Evolutionary conservation across 108 stramenopile genomes (phyloP).

Genomic region (Fragilaria radians): DNA sequence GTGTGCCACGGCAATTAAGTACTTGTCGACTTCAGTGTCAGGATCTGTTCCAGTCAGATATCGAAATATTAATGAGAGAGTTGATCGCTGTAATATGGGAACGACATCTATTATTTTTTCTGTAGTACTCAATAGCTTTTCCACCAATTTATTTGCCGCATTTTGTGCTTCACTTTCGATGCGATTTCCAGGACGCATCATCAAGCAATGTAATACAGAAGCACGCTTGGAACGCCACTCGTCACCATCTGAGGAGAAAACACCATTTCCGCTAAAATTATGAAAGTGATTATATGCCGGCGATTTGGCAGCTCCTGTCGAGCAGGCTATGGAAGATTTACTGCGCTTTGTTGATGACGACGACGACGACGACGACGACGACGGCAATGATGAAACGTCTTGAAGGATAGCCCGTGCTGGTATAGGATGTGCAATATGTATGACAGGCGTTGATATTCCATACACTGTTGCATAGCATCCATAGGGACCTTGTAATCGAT

Average conservation of each 20-base stretch:
- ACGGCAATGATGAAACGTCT: neutral
- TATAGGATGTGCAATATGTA: conserved; percentile 87
- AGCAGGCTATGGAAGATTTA: conserved; percentile 15
- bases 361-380: neutral
- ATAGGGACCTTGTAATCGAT: conserved; percentile 75
- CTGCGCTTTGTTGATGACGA: conserved; percentile 10
- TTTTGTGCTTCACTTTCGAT: conserved; percentile 57
- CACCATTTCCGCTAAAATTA: conserved; percentile 86
- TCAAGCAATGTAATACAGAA: conserved; percentile 72
- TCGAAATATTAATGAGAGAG: conserved; percentile 74
- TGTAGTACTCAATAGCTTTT: conserved; percentile 6
- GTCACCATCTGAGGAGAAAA: conserved; percentile 85
- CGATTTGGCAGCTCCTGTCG: conserved; percentile 63
- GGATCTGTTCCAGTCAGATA: conserved; percentile 12
- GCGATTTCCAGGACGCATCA: conserved; percentile 19
- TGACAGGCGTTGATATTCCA: conserved; percentile 68
- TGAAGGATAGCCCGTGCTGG: conserved; percentile 57
- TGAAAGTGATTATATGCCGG: conserved; percentile 91
- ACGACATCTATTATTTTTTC: conserved; percentile 46
- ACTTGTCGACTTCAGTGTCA: conserved; percentile 36
- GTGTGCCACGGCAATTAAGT: conserved; percentile 72
- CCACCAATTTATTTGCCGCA: conserved; percentile 45
- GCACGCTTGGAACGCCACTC: conserved; percentile 89
- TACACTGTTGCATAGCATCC: conserved; percentile 94
- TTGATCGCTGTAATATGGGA: conserved; percentile 62